Evolutionary conservation across 2,329 filamentous ascomycete genomes (phyloP).

Genomic region (Fusarium humuli): DNA sequence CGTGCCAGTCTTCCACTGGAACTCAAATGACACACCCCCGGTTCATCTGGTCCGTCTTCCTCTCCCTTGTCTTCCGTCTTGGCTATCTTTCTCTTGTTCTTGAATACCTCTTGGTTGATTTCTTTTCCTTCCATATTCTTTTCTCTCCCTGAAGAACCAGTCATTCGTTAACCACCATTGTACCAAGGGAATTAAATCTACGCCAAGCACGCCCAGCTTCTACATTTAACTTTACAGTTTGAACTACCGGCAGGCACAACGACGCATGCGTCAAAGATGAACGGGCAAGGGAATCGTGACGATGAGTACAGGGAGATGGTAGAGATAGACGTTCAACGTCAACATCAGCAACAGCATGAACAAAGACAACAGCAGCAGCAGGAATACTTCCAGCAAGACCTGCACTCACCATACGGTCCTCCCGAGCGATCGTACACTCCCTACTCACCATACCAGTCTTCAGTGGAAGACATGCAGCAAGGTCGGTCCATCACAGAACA

Average conservation of each 20-base stretch:
- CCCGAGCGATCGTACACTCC: conserved; percentile 27
- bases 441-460: conserved; percentile 38
- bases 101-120: conserved; percentile 19
- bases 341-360: conserved; percentile 46
- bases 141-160: conserved; percentile 17
- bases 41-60: background rate
- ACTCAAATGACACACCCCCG: conserved; percentile 29
- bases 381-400: conserved; percentile 38
- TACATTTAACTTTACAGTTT: conserved; percentile 2
- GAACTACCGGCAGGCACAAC: background rate
- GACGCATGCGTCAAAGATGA: conserved; percentile 47
- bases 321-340: conserved; percentile 51
- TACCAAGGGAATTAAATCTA: background rate
- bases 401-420: conserved; percentile 41
- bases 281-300: conserved; percentile 46
- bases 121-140: conserved; percentile 18
- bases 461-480: conserved; percentile 45
- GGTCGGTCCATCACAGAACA: conserved; percentile 46
- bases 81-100: conserved; percentile 23
- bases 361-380: conserved; percentile 39
- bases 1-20: conserved; percentile 28
- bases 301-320: conserved; percentile 51
- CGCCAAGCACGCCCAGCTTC: conserved; percentile 18
- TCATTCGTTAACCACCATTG: conserved; percentile 22
- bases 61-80: conserved; percentile 26